Evolutionary conservation across 352 stramenopile genomes (phyloP), one percentile per base, ranked within the genome.

Genomic region (Pelagophyceae sp.): DNA sequence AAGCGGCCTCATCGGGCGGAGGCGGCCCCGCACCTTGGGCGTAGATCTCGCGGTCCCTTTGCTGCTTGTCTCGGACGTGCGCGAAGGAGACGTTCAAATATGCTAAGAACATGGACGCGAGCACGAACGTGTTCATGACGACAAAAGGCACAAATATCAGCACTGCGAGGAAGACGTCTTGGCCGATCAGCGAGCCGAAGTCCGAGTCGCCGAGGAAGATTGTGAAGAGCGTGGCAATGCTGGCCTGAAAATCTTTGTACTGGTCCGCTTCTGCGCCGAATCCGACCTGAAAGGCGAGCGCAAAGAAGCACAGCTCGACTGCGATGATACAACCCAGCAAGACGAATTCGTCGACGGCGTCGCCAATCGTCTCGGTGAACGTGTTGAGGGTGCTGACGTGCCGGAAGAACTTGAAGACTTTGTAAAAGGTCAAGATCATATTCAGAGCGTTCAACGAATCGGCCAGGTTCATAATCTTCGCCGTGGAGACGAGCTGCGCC

Each of bases 361-460:
- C 15, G 40, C 60, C 35, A 27, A 74, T 23, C 33, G 76, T 79
- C 25, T 79, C 67, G 11, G 75, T 76, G 33, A 79, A 74, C 76
- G 77, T 63, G 15, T 63, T 61, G 65, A 79, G 72, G 15, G 51
- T 5, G 65, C 29, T 45, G 38, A 77, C 40, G 51, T 79, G 65
- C 3, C 76, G 33, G 29, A 79, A 40, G 65, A 72, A 79, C 65
- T 79, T 79, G 64, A 79, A 79, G 35, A 77, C 65, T 40, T 79
- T 79, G 51, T 77, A 38, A 37, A 60, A 79, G 2, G 45, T 79
- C 20, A 79, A 63, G 27, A 79, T 60, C 40, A 74, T 33, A 37
- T 79, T 79, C 23, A 79, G 50, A 2, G 76, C 63, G 76, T 79
- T 79, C 3, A 76, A 35, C 35, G 72, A 69, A 15, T 78, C 75